These are phyloP conservation scores for Pugionium cornutum DNA, from an alignment of 345 rosid genomes.

Conservation along the genomic window DNA sequence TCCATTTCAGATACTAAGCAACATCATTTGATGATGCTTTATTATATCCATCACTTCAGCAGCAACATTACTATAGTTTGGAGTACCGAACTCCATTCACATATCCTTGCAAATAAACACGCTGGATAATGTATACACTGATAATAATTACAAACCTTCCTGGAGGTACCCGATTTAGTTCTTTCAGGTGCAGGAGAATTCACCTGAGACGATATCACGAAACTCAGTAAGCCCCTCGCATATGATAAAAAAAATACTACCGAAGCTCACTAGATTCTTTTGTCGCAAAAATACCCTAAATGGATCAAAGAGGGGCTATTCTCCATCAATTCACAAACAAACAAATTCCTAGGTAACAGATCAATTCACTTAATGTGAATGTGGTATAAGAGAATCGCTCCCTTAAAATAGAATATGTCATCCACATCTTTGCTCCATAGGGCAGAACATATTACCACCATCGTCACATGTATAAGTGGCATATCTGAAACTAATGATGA, in stretches of 20 bases:
- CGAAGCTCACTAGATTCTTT: neutral
- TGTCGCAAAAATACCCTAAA: neutral
- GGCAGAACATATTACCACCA: constrained; percentile 11
- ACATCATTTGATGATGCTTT: constrained; percentile 17
- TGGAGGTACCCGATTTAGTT: constrained; percentile 70
- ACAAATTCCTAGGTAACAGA: constrained; percentile 21
- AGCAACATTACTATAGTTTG: constrained; percentile 7
- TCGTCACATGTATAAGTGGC: neutral
- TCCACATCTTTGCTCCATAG: neutral
- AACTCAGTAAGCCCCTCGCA: constrained; percentile 14
- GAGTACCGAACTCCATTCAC: constrained; percentile 11
- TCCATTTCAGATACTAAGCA: constrained; percentile 8
- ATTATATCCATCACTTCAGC: constrained; percentile 9
- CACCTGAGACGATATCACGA: constrained; percentile 49
- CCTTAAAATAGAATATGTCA: constrained; percentile 1
- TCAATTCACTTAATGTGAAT: constrained; percentile 9
- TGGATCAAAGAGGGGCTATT: neutral
- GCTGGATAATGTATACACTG: constrained; percentile 11
- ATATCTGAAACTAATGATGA: neutral
- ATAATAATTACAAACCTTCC: constrained; percentile 64
- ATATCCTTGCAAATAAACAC: constrained; percentile 14
- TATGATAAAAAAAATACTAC: neutral
- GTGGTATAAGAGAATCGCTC: neutral
- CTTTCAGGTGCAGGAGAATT: constrained; percentile 72
- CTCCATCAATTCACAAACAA: constrained; percentile 18